Evolutionary conservation across 345 rosid species (phyloP).

Genomic region (Corchorus olitorius): DNA sequence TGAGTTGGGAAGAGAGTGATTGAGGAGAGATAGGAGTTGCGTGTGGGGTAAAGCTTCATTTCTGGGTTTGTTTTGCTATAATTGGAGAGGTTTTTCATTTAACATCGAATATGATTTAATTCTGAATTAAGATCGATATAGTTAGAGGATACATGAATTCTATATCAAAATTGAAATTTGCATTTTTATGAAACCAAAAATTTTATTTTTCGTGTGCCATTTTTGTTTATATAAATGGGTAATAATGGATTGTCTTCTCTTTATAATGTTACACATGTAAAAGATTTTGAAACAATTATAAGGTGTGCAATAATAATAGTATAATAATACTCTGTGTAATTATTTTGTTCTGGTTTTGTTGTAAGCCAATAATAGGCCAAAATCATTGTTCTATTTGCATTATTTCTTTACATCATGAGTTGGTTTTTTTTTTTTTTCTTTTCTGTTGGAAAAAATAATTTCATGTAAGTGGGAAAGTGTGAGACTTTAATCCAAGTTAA

Average conservation of each 20-base stretch:
- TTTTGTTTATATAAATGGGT: background rate
- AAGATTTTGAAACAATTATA: background rate
- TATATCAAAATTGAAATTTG: too few relatives aligned
- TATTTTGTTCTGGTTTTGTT: slow-evolving; percentile 12
- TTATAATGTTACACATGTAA: background rate
- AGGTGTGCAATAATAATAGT: background rate
- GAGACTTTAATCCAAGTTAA: background rate
- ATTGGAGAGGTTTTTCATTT: too few relatives aligned
- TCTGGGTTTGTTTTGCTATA: background rate
- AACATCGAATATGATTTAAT: too few relatives aligned
- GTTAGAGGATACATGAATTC: too few relatives aligned
- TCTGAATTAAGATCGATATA: too few relatives aligned
- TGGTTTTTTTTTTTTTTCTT: background rate
- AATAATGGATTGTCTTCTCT: background rate
- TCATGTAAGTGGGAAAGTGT: background rate
- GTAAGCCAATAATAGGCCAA: background rate
- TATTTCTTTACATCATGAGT: background rate
- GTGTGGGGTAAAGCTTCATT: background rate
- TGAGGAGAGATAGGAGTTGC: background rate
- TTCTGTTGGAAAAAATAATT: background rate
- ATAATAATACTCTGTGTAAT: background rate
- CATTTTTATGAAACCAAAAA: too few relatives aligned
- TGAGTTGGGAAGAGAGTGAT: background rate
- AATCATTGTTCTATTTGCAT: slow-evolving; percentile 10
- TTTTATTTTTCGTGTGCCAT: background rate